Base-by-base conservation (phyloP, 345 rosid genomes). In the Corymbia maculata region DNA sequence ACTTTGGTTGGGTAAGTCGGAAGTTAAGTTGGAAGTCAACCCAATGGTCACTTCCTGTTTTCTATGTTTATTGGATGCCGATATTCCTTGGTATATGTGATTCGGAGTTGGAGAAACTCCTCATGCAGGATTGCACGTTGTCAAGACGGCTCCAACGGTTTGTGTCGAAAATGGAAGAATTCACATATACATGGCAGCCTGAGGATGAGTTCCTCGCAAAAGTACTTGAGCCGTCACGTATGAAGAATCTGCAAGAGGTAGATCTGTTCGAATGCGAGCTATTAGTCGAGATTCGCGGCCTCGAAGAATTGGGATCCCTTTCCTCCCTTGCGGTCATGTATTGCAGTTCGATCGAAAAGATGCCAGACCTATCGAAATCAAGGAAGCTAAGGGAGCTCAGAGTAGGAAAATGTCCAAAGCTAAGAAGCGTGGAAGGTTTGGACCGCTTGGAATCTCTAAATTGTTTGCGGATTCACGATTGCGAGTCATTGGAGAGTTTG, bases 121-220 rank as follows among this genome's bases (percentile, higher is more conserved):
- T 13, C 4, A 1, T 14, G 75, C 4, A 66, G 1, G 7, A 2
- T 16, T 68, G 0, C 79, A 0, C 12, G 3, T 1, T 68, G 4
- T 3, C 10, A 32, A 1, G 1, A 15, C 24, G 5, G 11, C 44
- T 15, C 3, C 0, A 2, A 1, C 3, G 0, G 6, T 68, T 68
- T 68, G 0, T 0, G 10, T 4, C 1, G 6, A 36, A 32, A 15
- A 68, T 16, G 79, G 4, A 24, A 10, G 4, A 13, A 24, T 24
- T 57, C n/a, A 57, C n/a, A 57, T 57, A 1, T n/a, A n/a, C n/a
- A n/a, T n/a, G n/a, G n/a, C n/a, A n/a, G n/a, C n/a, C n/a, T n/a
- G n/a, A n/a, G n/a, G n/a, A n/a, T n/a, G n/a, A n/a, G n/a, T n/a
- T n/a, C n/a, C n/a, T n/a, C n/a, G n/a, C 45, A 68, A 14, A 1